These are phyloP conservation scores for Fonsecaea nubica DNA, from an alignment of 2,329 filamentous ascomycete genomes.

Conservation along the genomic window DNA sequence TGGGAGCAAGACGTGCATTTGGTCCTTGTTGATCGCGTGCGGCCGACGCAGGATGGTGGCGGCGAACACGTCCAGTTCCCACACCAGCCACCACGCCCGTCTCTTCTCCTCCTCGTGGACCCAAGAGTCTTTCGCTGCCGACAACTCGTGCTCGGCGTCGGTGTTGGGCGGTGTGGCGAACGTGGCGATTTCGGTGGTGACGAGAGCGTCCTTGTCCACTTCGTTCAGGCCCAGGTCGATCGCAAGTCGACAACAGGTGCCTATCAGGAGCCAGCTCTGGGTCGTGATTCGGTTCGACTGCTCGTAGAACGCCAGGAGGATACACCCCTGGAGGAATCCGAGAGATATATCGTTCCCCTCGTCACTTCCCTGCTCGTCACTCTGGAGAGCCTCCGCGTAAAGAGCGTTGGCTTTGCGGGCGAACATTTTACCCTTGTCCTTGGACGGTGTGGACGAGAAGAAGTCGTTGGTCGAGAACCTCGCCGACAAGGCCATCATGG, in stretches of 20 bases:
- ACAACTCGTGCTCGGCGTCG: not conserved
- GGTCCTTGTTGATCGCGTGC: slow-evolving; percentile 14
- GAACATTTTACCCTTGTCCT: slow-evolving; percentile 7
- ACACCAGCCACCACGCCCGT: slow-evolving; percentile 23
- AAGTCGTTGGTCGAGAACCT: slow-evolving; percentile 14
- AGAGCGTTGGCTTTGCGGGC: slow-evolving; percentile 7
- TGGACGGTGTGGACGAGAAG: not conserved
- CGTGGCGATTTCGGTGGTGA: not conserved
- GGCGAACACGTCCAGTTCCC: slow-evolving; percentile 25
- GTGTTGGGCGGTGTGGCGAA: not conserved
- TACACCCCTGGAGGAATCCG: slow-evolving; percentile 19
- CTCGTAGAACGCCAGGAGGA: slow-evolving; percentile 24
- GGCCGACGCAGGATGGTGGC: slow-evolving; percentile 18
- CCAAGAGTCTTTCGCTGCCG: not conserved
- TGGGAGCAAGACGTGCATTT: slow-evolving; percentile 15
- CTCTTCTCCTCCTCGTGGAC: slow-evolving; percentile 12
- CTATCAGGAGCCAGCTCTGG: slow-evolving; percentile 83
- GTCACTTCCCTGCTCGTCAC: not conserved
- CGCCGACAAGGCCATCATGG: slow-evolving; percentile 11
- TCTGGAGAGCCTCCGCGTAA: slow-evolving; percentile 5
- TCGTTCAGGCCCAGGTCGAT: slow-evolving; percentile 90
- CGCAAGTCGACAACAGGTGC: slow-evolving; percentile 84
- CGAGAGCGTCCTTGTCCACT: slow-evolving; percentile 68
- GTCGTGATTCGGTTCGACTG: slow-evolving; percentile 4
- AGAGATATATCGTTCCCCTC: slow-evolving; percentile 7